Base-by-base conservation (phyloP, 2,329 filamentous ascomycete genomes). In the Phialemoniopsis sp. region DNA sequence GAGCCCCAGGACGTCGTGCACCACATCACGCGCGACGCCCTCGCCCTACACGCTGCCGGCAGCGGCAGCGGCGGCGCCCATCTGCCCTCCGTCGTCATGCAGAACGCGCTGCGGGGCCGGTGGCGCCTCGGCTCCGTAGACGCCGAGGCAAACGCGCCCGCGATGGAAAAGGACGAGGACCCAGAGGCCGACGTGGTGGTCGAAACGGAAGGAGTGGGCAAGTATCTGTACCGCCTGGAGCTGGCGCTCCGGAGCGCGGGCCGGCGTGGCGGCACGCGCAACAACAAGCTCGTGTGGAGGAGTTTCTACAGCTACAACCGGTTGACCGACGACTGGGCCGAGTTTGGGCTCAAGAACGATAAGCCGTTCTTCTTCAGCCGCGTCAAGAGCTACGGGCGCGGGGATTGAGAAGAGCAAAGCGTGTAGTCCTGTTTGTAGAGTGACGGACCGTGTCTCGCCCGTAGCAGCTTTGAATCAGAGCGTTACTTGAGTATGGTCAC, bases 301-400 rank as follows among this genome's bases (percentile, higher is more conserved):
- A 85, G 86, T 1, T 96, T 90, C 58, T 95, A 88, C 79, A 91
- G 84, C 65, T 91, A 94, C 57, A 95, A 97, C 57, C 77, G 78
- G 50, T 62, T 95, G 54, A 95, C 89, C 8, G 89, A 95, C 58
- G 90, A 96, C 62, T 93, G 87, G 86, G 87, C 74, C 4, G 85
- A 87, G 63, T 97, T 97, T 62, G 60, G 64, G 13, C 60, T 81
- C 30, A 76, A 73, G 57, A 77, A 84, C 48, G 71, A 81, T 41
- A 82, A 80, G 58, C 71, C 80, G 1, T 85, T 78, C 53, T 78
- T 82, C 54, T 86, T 83, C 49, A 85, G 80, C 53, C 67, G 81
- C 12, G 81, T 86, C 4, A 75, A 68, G 59, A 80, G 78, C 46
- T 84, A 82, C 28, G 47, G 21, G 10, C 21, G 21, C 10, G 21